Percentiles rank a stretch among this genome's conserved stretches.
Conservation (phyloP, 2,329 filamentous ascomycete genomes). For the Juglanconis sp. region DNA sequence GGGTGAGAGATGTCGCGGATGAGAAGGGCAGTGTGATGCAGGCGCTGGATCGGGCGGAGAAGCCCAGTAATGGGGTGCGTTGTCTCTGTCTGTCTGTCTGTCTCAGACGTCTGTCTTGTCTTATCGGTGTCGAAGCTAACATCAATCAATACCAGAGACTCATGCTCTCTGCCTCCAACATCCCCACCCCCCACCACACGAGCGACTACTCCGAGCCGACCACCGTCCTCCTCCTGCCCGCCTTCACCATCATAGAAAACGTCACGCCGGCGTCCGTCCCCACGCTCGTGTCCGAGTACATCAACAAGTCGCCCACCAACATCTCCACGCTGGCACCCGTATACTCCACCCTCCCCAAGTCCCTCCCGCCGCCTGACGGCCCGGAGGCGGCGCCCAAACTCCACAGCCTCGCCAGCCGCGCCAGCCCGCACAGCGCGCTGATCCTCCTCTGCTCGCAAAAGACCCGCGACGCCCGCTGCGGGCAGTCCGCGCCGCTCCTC, state of each 20-base stretch:
- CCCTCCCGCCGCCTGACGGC: conserved; percentile 25
- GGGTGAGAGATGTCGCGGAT: conserved; percentile 84
- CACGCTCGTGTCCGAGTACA: conserved; percentile 65
- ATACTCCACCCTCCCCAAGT: conserved; percentile 32
- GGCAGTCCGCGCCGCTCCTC: conserved; percentile 88
- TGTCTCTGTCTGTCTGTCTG: background rate
- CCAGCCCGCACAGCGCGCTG: conserved; percentile 78
- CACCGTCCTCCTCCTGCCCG: conserved; percentile 77
- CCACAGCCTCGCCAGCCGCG: conserved; percentile 43
- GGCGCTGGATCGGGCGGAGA: conserved; percentile 58
- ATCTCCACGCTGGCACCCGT: conserved; percentile 54
- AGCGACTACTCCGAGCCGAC: conserved; percentile 67
- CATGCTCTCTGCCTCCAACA: conserved; percentile 90
- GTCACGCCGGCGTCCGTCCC: conserved; percentile 74
- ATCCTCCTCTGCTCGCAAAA: conserved; percentile 92
- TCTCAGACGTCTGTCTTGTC: background rate
- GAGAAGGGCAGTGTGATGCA: conserved; percentile 85
- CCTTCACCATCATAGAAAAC: conserved; percentile 79
- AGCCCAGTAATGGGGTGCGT: conserved; percentile 67
- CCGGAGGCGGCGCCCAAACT: conserved; percentile 28
- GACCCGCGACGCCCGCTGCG: conserved; percentile 92
- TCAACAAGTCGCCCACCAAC: conserved; percentile 73
- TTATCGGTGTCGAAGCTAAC: background rate
- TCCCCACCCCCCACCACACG: conserved; percentile 70
- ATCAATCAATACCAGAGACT: conserved; percentile 54